Conservation (phyloP, 108 stramenopile genomes). For the Pseudonitzschia delicatissima region DNA sequence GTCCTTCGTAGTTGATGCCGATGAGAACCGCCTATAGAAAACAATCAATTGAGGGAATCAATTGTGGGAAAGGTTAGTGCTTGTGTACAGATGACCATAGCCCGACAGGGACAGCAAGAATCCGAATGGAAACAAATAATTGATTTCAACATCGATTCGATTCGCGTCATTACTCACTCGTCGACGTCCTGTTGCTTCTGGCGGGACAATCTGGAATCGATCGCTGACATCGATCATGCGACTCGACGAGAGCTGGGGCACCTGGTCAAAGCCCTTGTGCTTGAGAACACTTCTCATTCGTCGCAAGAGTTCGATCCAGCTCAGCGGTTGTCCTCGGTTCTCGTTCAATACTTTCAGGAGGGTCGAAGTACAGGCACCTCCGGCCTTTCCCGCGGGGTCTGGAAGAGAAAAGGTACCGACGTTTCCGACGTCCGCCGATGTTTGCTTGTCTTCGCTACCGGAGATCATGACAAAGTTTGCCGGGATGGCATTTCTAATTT, state of each 20-base stretch:
- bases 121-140: too few species aligned
- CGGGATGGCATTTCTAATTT: slow-evolving; percentile 62
- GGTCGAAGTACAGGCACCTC: slow-evolving; percentile 92
- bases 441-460: slow-evolving; percentile 71
- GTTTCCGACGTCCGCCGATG: slow-evolving; percentile 77
- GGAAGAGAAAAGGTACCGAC: slow-evolving; percentile 83
- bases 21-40: slow-evolving; percentile 66
- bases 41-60: slow-evolving; percentile 23
- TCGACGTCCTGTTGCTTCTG: background rate
- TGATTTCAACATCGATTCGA: slow-evolving; percentile 12
- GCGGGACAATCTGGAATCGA: slow-evolving; percentile 41
- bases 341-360: slow-evolving; percentile 73
- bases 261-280: slow-evolving; percentile 54
- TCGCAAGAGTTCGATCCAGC: slow-evolving; percentile 72
- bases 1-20: slow-evolving; percentile 90
- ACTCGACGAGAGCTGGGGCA: slow-evolving; percentile 78
- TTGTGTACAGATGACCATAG: too few species aligned
- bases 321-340: slow-evolving; percentile 37
- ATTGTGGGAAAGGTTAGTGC: too few species aligned
- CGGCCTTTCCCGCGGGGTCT: slow-evolving; percentile 74
- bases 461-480: slow-evolving; percentile 57
- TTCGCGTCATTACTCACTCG: background rate
- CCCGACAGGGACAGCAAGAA: too few species aligned
- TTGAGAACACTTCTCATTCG: slow-evolving; percentile 61
- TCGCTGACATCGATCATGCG: slow-evolving; percentile 65